phyloP scores from a whole-genome alignment of 441 rosid genomes.

The Manihot esculenta region DNA sequence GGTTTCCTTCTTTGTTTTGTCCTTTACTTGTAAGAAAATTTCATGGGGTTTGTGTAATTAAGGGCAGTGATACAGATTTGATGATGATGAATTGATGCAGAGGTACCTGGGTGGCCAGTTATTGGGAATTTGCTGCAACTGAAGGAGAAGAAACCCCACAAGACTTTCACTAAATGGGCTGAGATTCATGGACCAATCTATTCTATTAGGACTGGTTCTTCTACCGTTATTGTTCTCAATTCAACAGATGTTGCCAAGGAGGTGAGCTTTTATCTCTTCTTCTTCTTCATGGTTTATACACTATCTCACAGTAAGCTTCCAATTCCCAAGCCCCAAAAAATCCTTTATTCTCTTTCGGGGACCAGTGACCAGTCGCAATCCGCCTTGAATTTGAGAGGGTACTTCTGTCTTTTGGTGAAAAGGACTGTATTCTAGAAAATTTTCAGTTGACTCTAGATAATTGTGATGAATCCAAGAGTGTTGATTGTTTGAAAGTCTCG shows the following conservation, averaged over 20 bases:
- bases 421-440: not conserved
- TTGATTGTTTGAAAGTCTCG: not conserved
- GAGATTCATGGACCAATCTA: conserved; percentile 79
- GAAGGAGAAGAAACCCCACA: conserved; percentile 89
- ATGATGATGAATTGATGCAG: conserved; percentile 41
- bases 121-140: conserved; percentile 79
- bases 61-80: too few species aligned
- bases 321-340: not conserved
- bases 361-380: not conserved
- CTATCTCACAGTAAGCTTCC: not conserved
- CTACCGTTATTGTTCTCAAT: conserved; percentile 63
- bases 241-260: conserved; percentile 71
- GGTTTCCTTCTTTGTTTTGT: not conserved
- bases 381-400: not conserved
- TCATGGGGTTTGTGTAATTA: not conserved
- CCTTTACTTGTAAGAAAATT: not conserved
- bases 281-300: not conserved
- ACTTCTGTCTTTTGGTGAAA: conserved; percentile 1
- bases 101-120: conserved; percentile 69
- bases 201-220: conserved; percentile 72
- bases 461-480: not conserved
- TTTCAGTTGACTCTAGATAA: not conserved
- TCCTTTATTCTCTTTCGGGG: not conserved
- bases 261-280: conserved; percentile 28
- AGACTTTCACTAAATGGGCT: conserved; percentile 76